Evolutionary conservation across 179 eudicot species (phyloP), one percentile per base, ranked within the genome.

Genomic region (Silene vulgaris): DNA sequence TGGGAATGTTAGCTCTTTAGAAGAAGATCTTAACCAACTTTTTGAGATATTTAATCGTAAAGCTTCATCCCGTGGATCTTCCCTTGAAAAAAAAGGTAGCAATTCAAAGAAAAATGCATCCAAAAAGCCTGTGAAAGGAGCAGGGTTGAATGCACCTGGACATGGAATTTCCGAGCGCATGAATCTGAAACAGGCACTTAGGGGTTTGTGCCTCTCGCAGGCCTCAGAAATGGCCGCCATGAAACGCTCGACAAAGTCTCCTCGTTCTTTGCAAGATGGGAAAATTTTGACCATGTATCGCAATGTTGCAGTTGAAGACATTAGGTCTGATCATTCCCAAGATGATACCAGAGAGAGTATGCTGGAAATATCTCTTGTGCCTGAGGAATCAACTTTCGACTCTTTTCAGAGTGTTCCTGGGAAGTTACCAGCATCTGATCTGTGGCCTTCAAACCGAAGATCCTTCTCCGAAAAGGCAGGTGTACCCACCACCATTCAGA

Each of bases 171-270:
- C 97, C 19, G 97, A 91, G 82, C 86, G 91, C 52, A 87, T 92
- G 67, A 92, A 93, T 59, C 79, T 95, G 35, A 95, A 95, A 77
- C 97, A 95, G 84, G 99, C 99, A 32, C 81, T 95, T 62, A 86
- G 99, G 81, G 95, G 99, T 26, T 80, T 89, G 40, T 92, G 97
- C 86, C 92, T 95, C 77, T 92, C 97, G 76, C 97, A 95, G 80
- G 97, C 97, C 71, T 91, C 99, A 21, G 97, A 95, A 84, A 86
- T 87, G 96, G 99, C 99, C 35, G 91, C 97, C 69, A 79, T 88
- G 84, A 95, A 87, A 82, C 79, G 97, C 12, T 76, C 86, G 54
- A 82, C 89, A 5, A 88, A 84, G 84, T 60, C 89, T 19, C 82
- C 86, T 21, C 85, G 85, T 76, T 84, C 97, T 76, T 89, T 92